phyloP scores from a whole-genome alignment of 1,139 yeast species.

The Yamadazyma jaroonii region DNA sequence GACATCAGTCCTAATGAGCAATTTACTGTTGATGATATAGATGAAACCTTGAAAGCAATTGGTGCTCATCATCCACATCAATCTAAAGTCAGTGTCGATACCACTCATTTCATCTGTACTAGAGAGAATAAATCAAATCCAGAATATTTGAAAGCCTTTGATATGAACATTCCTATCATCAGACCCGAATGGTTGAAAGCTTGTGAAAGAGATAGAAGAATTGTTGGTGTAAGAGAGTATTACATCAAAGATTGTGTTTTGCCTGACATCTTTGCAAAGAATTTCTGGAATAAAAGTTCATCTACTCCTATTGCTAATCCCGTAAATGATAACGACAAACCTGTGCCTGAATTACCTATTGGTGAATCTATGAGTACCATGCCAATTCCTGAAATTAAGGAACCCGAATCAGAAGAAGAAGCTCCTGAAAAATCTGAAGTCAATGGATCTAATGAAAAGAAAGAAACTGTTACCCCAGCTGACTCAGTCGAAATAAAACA shows the following conservation, averaged over 20 bases:
- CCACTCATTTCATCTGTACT: conserved; percentile 91
- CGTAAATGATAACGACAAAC: conserved; percentile 8
- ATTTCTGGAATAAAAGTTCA: conserved; percentile 33
- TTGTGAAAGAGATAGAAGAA: conserved; percentile 83
- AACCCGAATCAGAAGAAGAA: background rate
- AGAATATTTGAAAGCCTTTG: conserved; percentile 76
- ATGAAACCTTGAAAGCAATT: conserved; percentile 59
- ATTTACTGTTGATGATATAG: conserved; percentile 60
- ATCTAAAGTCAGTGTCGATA: conserved; percentile 73
- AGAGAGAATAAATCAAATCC: conserved; percentile 53
- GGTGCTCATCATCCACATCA: conserved; percentile 79
- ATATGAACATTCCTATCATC: conserved; percentile 87
- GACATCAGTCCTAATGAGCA: conserved; percentile 63
- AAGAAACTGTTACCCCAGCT: background rate
- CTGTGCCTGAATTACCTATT: conserved; percentile 10
- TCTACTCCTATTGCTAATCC: conserved; percentile 8
- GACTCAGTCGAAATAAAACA: background rate
- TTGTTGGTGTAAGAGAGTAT: conserved; percentile 90
- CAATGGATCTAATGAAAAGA: background rate
- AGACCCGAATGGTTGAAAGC: conserved; percentile 98
- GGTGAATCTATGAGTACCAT: background rate
- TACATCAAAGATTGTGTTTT: conserved; percentile 55
- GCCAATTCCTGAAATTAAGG: background rate
- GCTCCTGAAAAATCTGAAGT: background rate
- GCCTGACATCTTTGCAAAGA: conserved; percentile 44